Conservation (phyloP, 1,139 yeast species). For the Zygotorulaspora mrakii region DNA sequence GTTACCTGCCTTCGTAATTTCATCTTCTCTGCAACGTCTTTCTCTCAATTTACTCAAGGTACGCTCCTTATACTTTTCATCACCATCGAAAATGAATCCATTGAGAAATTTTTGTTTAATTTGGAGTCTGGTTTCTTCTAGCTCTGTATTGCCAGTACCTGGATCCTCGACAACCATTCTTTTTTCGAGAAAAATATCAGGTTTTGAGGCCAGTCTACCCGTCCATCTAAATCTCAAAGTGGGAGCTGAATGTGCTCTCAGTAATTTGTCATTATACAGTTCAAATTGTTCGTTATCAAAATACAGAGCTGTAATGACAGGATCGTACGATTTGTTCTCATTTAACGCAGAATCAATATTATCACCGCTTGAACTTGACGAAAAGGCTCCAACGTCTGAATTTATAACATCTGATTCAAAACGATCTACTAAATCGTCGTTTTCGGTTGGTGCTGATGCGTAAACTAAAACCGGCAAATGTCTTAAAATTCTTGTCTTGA, state of each 20-base stretch:
- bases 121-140: slow-evolving; percentile 47
- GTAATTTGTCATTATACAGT: slow-evolving; percentile 77
- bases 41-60: slow-evolving; percentile 52
- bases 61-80: slow-evolving; percentile 45
- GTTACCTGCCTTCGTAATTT: slow-evolving; percentile 50
- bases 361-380: slow-evolving; percentile 28
- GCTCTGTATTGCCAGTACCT: slow-evolving; percentile 49
- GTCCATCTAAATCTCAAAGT: slow-evolving; percentile 88
- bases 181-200: slow-evolving; percentile 77
- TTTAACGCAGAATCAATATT: slow-evolving; percentile 40
- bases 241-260: slow-evolving; percentile 64
- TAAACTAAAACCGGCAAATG: slow-evolving; percentile 90
- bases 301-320: slow-evolving; percentile 79
- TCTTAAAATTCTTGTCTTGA: slow-evolving; percentile 86
- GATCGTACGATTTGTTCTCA: slow-evolving; percentile 56
- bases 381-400: slow-evolving; percentile 37
- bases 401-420: slow-evolving; percentile 38
- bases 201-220: slow-evolving; percentile 71
- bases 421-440: slow-evolving; percentile 32
- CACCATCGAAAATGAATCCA: slow-evolving; percentile 52
- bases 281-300: slow-evolving; percentile 83
- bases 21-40: slow-evolving; percentile 49
- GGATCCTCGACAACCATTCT: slow-evolving; percentile 60
- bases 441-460: slow-evolving; percentile 41
- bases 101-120: slow-evolving; percentile 78